Percentiles rank a stretch among this genome's conserved stretches.
Conservation (phyloP, 768 basidiomycete species). For the Infundibulicybe gibba region DNA sequence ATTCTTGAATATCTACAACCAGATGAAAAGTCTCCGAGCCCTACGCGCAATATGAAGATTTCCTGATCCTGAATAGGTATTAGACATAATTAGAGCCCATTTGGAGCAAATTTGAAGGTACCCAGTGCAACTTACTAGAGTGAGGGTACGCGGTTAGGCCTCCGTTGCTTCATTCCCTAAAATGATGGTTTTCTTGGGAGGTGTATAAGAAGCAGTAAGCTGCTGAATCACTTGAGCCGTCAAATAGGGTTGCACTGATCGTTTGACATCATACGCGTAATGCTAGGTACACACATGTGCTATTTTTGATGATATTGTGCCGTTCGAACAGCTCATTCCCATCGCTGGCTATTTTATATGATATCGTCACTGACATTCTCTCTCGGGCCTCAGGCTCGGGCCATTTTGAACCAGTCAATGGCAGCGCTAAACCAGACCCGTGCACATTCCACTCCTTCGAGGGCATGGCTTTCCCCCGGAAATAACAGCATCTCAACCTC, state of each 20-base stretch:
- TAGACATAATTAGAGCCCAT: background rate
- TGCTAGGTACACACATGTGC: too few species aligned
- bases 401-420: slow-evolving; percentile 42
- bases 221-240: too few species aligned
- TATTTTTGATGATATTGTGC: too few species aligned
- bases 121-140: too few species aligned
- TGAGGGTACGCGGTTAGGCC: slow-evolving; percentile 36
- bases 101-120: too few species aligned
- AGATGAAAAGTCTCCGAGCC: slow-evolving; percentile 37
- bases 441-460: slow-evolving; percentile 61
- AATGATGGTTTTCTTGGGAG: slow-evolving; percentile 13
- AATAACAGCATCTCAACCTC: slow-evolving; percentile 59
- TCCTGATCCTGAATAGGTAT: slow-evolving; percentile 20
- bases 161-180: slow-evolving; percentile 1
- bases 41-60: slow-evolving; percentile 36
- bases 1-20: slow-evolving; percentile 44
- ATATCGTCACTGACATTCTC: too few species aligned
- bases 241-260: too few species aligned
- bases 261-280: too few species aligned
- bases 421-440: slow-evolving; percentile 48
- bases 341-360: too few species aligned
- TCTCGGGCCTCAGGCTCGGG: background rate
- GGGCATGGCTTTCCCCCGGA: slow-evolving; percentile 56
- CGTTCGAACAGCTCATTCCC: too few species aligned
- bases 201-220: slow-evolving; percentile 26